These are phyloP conservation scores for Croton laevigatus DNA, from an alignment of 441 rosid genomes.

Conservation along the genomic window DNA sequence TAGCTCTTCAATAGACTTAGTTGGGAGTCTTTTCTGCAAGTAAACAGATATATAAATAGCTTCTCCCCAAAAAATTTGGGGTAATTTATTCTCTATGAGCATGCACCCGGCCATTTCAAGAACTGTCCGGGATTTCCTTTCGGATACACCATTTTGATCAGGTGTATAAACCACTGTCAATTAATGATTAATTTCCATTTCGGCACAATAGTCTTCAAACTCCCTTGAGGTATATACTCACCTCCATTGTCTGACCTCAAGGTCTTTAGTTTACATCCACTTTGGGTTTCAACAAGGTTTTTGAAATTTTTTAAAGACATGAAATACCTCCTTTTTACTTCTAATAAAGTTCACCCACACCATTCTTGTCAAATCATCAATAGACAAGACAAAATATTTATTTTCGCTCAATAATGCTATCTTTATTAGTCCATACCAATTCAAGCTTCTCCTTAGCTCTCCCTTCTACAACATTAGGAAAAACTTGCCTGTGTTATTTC, in stretches of 20 bases:
- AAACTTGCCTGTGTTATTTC: too few relatives aligned
- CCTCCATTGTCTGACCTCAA: too few relatives aligned
- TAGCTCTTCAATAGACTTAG: background rate
- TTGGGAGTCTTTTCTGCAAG: background rate
- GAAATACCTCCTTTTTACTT: background rate
- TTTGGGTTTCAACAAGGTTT: background rate
- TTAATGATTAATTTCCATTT: too few relatives aligned
- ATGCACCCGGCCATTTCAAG: background rate
- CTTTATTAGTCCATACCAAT: background rate
- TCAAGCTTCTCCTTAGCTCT: too few relatives aligned
- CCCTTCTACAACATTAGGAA: too few relatives aligned
- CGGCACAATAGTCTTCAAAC: too few relatives aligned
- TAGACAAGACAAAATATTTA: background rate
- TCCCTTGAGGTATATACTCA: too few relatives aligned
- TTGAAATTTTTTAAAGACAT: background rate
- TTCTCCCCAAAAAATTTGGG: background rate
- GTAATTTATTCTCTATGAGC: background rate
- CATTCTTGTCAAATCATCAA: background rate
- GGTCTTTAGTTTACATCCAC: background rate
- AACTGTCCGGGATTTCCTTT: background rate
- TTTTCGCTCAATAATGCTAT: too few relatives aligned
- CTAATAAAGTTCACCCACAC: background rate
- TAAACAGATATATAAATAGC: background rate
- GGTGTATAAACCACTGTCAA: background rate
- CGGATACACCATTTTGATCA: background rate